phyloP scores from a whole-genome alignment of 306 rosid genomes.

The Fagus sylvatica region DNA sequence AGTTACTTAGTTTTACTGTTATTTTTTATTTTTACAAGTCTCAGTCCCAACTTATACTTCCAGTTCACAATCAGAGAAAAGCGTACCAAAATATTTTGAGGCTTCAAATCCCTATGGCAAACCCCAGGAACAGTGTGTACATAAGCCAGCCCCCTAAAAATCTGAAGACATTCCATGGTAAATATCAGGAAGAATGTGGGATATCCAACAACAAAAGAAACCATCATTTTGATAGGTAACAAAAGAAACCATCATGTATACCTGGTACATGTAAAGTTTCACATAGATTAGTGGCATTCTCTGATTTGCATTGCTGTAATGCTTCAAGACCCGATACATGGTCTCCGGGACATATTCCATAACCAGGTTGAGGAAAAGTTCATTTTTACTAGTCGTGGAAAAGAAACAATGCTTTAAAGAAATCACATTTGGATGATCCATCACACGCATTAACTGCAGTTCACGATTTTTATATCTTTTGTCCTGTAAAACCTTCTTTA shows the following conservation, averaged over 20 bases:
- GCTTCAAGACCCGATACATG: conserved; percentile 81
- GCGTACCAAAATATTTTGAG: conserved; percentile 90
- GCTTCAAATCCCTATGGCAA: conserved; percentile 97
- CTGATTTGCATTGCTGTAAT: conserved; percentile 74
- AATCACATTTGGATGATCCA: conserved; percentile 96
- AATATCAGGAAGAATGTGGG: conserved; percentile 18
- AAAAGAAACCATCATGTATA: conserved; percentile 15
- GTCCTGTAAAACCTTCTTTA: conserved; percentile 92
- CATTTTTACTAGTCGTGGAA: conserved; percentile 85
- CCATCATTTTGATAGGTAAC: background rate
- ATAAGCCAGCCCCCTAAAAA: conserved; percentile 91
- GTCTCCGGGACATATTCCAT: conserved; percentile 98
- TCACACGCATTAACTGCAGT: conserved; percentile 90
- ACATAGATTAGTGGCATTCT: conserved; percentile 89
- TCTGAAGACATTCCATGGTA: conserved; percentile 43
- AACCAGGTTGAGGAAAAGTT: conserved; percentile 92
- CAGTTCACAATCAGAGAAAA: conserved; percentile 18
- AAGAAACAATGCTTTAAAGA: conserved; percentile 93
- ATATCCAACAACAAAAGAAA: background rate
- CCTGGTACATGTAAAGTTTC: conserved; percentile 96
- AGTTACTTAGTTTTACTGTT: background rate
- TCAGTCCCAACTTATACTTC: background rate
- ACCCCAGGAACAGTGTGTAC: conserved; percentile 88
- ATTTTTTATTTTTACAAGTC: background rate
- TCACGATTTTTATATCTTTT: conserved; percentile 89